phyloP scores from a whole-genome alignment of 2,329 filamentous ascomycete genomes.

The Juglanconis juglandina region DNA sequence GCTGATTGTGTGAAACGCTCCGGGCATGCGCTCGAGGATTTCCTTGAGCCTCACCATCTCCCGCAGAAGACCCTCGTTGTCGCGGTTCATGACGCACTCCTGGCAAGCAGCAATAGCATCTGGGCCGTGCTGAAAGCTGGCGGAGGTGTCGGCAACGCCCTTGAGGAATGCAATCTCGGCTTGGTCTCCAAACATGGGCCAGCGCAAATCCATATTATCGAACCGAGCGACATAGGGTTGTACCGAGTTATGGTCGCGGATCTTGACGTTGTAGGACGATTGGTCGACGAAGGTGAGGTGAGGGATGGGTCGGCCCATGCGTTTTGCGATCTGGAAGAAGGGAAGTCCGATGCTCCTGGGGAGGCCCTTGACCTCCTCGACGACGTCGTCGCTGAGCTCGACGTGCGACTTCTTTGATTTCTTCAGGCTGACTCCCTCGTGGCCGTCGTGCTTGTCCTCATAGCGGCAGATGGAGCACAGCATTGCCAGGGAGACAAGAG shows the following conservation, averaged over 20 bases:
- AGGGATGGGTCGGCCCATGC: slow-evolving; percentile 50
- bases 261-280: slow-evolving; percentile 50
- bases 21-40: slow-evolving; percentile 50
- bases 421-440: slow-evolving; percentile 42
- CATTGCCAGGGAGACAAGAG: slow-evolving; percentile 49
- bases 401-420: slow-evolving; percentile 33
- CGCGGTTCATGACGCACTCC: slow-evolving; percentile 51
- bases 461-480: slow-evolving; percentile 52
- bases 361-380: slow-evolving; percentile 47
- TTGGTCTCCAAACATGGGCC: slow-evolving; percentile 52
- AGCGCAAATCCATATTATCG: slow-evolving; percentile 51
- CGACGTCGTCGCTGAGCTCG: slow-evolving; percentile 48
- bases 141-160: slow-evolving; percentile 44
- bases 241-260: slow-evolving; percentile 44
- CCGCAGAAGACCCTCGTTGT: slow-evolving; percentile 46
- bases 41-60: slow-evolving; percentile 51
- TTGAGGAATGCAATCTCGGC: slow-evolving; percentile 51
- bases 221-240: slow-evolving; percentile 50
- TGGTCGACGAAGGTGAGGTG: slow-evolving; percentile 53
- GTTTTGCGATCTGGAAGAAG: slow-evolving; percentile 46
- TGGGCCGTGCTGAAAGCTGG: slow-evolving; percentile 43
- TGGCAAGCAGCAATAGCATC: slow-evolving; percentile 52
- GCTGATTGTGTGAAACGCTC: slow-evolving; percentile 52
- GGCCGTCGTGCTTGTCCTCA: slow-evolving; percentile 49
- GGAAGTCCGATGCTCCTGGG: slow-evolving; percentile 47